Evolutionary conservation across 371 early-diverging fungal genomes (phyloP).

Genomic region (Blakeslea trispora): DNA sequence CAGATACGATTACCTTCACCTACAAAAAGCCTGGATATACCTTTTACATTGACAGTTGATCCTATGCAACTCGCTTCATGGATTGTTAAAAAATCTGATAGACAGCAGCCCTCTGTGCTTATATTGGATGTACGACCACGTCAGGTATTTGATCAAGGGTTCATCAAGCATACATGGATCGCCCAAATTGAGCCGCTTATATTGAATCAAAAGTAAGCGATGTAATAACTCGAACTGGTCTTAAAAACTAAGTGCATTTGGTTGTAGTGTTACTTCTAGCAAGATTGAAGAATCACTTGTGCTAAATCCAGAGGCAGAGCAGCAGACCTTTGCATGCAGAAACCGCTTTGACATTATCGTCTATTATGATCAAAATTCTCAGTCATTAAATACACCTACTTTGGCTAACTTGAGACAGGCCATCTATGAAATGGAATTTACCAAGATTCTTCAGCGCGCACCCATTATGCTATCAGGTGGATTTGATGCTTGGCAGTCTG

Average conservation of each 20-base stretch:
- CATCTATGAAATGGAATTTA: slow-evolving; percentile 64
- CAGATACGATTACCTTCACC: slow-evolving; percentile 23
- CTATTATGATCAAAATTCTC: slow-evolving; percentile 67
- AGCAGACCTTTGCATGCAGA: slow-evolving; percentile 64
- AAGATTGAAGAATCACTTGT: slow-evolving; percentile 22
- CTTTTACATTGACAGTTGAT: slow-evolving; percentile 30
- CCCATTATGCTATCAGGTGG: slow-evolving; percentile 80
- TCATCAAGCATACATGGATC: slow-evolving; percentile 67
- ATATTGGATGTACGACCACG: slow-evolving; percentile 84
- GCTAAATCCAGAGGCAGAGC: slow-evolving; percentile 50
- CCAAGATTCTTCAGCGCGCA: slow-evolving; percentile 41
- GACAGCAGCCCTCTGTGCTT: slow-evolving; percentile 56
- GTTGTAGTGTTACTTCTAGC: slow-evolving; percentile 7
- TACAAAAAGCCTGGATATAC: slow-evolving; percentile 28
- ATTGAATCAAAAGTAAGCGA: slow-evolving; percentile 58
- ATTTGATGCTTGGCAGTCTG: slow-evolving; percentile 68
- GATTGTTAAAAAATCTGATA: slow-evolving; percentile 21
- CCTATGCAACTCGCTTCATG: slow-evolving; percentile 48
- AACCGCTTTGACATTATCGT: slow-evolving; percentile 75
- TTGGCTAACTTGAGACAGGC: slow-evolving; percentile 50
- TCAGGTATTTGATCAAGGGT: slow-evolving; percentile 68
- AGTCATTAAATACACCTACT: slow-evolving; percentile 14
- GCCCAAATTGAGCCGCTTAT: slow-evolving; percentile 75
- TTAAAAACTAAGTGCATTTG: too few relatives aligned
- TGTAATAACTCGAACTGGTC: too few relatives aligned